Percentiles rank a stretch among this genome's conserved stretches.
These are phyloP conservation scores for Camellia oleifera DNA, from an alignment of 179 eudicot species.

Conservation along the genomic window DNA sequence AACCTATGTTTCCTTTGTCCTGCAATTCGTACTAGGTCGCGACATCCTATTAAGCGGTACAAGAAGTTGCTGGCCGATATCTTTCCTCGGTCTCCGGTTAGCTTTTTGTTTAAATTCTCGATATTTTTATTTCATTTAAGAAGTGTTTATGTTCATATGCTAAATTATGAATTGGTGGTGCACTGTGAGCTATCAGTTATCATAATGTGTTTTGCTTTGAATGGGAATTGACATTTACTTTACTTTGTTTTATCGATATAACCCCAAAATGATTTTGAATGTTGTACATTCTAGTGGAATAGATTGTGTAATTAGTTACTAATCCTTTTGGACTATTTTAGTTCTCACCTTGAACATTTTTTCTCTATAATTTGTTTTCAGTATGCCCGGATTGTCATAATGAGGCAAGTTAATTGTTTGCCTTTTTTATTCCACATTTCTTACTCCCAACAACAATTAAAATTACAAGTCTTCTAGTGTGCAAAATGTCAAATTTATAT, in stretches of 20 bases:
- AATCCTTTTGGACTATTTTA: background rate
- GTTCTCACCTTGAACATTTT: background rate
- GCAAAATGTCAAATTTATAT: too few relatives aligned
- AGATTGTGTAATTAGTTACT: background rate
- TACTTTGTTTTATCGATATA: background rate
- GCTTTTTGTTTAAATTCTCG: background rate
- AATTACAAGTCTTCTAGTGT: too few relatives aligned
- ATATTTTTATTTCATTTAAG: background rate
- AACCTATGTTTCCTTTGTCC: slow-evolving; percentile 40
- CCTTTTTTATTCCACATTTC: background rate
- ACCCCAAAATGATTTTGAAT: background rate
- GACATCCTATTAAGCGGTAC: slow-evolving; percentile 49
- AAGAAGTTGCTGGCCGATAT: slow-evolving; percentile 43
- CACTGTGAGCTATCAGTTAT: background rate
- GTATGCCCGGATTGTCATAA: background rate
- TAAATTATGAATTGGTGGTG: background rate
- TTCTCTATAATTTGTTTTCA: background rate
- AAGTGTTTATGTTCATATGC: background rate
- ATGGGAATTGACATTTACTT: background rate
- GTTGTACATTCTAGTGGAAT: background rate
- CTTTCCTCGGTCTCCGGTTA: slow-evolving; percentile 39
- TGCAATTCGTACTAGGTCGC: slow-evolving; percentile 36
- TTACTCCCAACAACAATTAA: too few relatives aligned
- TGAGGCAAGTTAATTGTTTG: background rate
- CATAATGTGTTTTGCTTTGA: background rate